Base-by-base conservation (phyloP, 2,329 filamentous ascomycete genomes). In the Chaetoscypha palmicola region DNA sequence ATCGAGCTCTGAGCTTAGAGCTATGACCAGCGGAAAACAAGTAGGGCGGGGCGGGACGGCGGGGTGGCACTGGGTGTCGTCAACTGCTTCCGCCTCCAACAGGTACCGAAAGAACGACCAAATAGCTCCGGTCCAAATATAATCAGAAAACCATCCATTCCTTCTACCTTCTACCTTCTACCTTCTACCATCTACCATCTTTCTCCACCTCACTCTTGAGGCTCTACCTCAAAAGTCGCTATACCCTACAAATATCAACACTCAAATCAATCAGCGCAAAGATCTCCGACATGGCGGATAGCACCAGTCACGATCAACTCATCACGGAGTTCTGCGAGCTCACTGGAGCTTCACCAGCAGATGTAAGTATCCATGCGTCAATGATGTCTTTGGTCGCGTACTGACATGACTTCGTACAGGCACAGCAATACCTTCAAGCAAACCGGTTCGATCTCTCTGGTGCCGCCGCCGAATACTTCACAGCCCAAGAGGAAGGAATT, bases 381-480 rank as follows among this genome's bases (percentile, higher is more conserved):
- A 26, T 21, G 9, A 3, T n/a, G 22, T 19, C 12, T n/a, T 28
- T 26, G 5, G 8, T n/a, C 9, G n/a, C 2, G 44, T 38, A 16
- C 48, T 57, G 28, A 47, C 19, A 20, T 24, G 19, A 22, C 26
- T 20, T 30, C 26, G 50, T 46, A 21, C 43, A 89, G 83, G 84
- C 84, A 36, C 70, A 71, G 44, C 72, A 81, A 48, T 84, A 84
- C 53, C 77, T 91, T 5, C 68, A 71, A 17, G 72, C 74, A 26
- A 79, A 74, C 57, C 67, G 74, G 51, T 88, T 84, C 81, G 74
- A 88, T 57, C 66, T 86, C 33, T 70, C 74, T 52, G 66, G 70
- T 8, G 83, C 83, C 12, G 73, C 76, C 42, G 71, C 76, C 22
- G 73, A 77, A 39, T 85, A 73, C 66, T 86, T 77, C 58, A 69